A percentile compares a stretch with the other conserved stretches of the same genome.
phyloP scores from a whole-genome alignment of 495 filamentous ascomycete genomes.

The Astrothelium subdiscretum region DNA sequence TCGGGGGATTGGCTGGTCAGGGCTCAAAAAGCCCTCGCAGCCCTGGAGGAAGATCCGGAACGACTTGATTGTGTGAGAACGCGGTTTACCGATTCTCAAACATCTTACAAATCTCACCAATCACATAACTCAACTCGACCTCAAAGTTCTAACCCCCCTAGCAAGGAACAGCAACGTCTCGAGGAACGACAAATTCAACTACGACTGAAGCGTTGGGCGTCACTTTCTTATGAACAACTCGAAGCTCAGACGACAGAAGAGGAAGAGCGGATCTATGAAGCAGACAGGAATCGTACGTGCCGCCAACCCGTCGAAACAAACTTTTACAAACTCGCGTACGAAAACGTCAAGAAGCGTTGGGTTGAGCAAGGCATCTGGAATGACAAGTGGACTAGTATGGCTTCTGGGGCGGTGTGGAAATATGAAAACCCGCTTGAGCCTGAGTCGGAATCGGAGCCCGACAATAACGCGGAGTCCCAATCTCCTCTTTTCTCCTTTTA shows the following conservation, averaged over 20 bases:
- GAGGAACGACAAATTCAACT: neutral
- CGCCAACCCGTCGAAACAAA: no score
- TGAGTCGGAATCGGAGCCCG: neutral
- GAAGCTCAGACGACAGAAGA: neutral
- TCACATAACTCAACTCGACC: no score
- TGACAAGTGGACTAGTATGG: constrained; percentile 9
- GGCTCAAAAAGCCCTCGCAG: neutral
- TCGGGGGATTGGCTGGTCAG: neutral
- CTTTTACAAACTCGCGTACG: neutral
- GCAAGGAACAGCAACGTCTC: neutral
- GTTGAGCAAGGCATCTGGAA: constrained; percentile 15
- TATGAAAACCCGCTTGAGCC: constrained; percentile 7
- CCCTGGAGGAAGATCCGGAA: neutral
- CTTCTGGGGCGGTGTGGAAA: constrained; percentile 1
- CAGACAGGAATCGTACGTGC: neutral
- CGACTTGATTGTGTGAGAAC: neutral
- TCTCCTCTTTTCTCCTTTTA: neutral
- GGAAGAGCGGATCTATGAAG: neutral
- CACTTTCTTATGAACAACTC: neutral
- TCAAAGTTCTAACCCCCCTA: neutral
- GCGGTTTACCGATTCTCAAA: neutral
- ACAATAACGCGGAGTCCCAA: neutral
- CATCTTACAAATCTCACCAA: neutral
- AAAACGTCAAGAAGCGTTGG: constrained; percentile 8
- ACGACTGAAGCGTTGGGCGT: neutral